Percentiles rank a stretch among this genome's conserved stretches.
Evolutionary conservation across 2,329 filamentous ascomycete genomes (phyloP).

Genomic region (Botrytis aclada): DNA sequence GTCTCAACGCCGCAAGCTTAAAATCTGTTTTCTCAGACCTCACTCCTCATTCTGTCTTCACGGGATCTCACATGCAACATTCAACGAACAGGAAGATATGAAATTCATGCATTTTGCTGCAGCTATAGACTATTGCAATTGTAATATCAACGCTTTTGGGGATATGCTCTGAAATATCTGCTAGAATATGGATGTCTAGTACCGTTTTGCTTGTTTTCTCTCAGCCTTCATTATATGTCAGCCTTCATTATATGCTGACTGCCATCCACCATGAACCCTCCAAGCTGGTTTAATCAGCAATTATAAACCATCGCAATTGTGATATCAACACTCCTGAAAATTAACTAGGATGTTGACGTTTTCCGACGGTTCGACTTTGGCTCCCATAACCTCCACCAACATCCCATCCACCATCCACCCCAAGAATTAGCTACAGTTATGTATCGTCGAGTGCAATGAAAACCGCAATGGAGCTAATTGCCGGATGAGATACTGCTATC

Average conservation of each 20-base stretch:
- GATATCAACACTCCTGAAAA: no score
- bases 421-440: neutral
- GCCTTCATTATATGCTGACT: neutral
- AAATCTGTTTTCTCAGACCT: neutral
- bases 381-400: no score
- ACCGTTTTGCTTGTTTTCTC: neutral
- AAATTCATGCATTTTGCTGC: neutral
- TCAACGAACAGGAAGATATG: neutral
- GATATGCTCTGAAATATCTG: neutral
- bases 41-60: neutral
- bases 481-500: slow-evolving; percentile 15
- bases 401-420: no score
- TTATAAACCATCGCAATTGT: no score
- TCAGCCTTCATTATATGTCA: neutral
- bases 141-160: neutral
- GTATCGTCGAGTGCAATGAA: neutral
- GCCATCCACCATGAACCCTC: no score
- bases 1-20: neutral
- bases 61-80: neutral
- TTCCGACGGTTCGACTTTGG: no score
- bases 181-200: neutral
- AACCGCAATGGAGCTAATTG: neutral
- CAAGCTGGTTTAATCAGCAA: no score
- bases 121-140: neutral
- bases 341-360: no score